Base-by-base conservation (phyloP, 2,329 filamentous ascomycete species). In the Pseudogymnoascus sp. region DNA sequence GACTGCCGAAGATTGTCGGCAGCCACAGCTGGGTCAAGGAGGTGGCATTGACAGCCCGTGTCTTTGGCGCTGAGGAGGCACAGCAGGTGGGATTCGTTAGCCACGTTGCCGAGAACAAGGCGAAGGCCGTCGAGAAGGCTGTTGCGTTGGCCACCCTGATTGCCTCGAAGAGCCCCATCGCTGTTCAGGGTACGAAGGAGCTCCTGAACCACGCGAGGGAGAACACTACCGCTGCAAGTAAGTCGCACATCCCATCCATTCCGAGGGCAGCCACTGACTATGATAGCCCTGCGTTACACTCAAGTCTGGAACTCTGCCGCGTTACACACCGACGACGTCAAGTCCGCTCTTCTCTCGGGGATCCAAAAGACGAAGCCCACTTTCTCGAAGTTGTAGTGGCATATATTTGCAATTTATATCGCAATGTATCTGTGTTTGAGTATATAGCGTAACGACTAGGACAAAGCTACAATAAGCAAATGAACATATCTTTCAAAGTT, bases 101-200 rank as follows among this genome's bases (percentile, higher is more conserved):
- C 70, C 78, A 79, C 43, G 86, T 92, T 28, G 79, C 81, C 61
- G 79, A 81, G 50, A 78, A 75, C 63, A 90, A 94, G 76, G 78
- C 78, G 16, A 81, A 79, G 43, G 82, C 87, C 2, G 71, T 95
- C 22, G 75, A 76, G 39, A 81, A 81, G 37, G 91, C 81, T 0
- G 57, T 92, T 63, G 78, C 83, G 64, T 70, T 89, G 69, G 90
- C 87, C 0, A 74, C 70, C 9, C 68, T 85, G 69, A 83, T 97
- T 62, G 88, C 89, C 28, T 77, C 73, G 16, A 97, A 97, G 81
- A 94, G 89, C 70, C 93, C 93, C 0, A 86, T 97, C 20, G 92
- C 91, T 1, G 89, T 93, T 65, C 85, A 91, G 77, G 87, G 89
- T 5, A 96, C 92, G 7, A 96, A 96, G 78, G 89, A 94, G 76